Conservation (phyloP, 1,284 basidiomycete genomes). For the Leccinum griseonigrum region DNA sequence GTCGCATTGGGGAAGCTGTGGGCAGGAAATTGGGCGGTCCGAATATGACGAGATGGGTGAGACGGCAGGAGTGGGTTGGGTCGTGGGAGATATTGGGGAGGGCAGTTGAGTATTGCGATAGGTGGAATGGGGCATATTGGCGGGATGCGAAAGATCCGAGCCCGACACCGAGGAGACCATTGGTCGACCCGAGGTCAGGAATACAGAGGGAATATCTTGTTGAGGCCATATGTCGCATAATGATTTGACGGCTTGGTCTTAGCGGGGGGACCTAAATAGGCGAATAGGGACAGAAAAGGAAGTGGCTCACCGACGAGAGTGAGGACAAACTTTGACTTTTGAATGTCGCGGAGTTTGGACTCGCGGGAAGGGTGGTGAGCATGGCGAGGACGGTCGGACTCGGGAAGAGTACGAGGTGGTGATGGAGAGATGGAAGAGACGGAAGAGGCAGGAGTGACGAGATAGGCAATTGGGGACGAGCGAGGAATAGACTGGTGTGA, state of each 20-base stretch:
- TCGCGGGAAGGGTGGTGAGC: slow-evolving; percentile 27
- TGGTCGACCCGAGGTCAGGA: slow-evolving; percentile 44
- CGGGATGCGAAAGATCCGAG: slow-evolving; percentile 15
- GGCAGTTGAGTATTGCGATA: slow-evolving; percentile 44
- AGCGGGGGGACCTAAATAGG: slow-evolving; percentile 19
- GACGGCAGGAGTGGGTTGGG: slow-evolving; percentile 36
- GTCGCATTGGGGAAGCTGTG: slow-evolving; percentile 30
- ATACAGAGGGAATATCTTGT: slow-evolving; percentile 64
- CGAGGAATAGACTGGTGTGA: slow-evolving; percentile 34
- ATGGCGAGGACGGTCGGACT: slow-evolving; percentile 38
- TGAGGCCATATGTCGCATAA: slow-evolving; percentile 73
- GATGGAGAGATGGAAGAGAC: slow-evolving; percentile 40
- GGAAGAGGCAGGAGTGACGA: slow-evolving; percentile 51
- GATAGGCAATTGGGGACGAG: slow-evolving; percentile 46
- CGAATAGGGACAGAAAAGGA: slow-evolving; percentile 8
- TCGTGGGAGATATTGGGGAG: slow-evolving; percentile 43
- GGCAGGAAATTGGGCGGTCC: slow-evolving; percentile 16
- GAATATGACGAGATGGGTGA: slow-evolving; percentile 23
- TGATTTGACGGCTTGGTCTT: slow-evolving; percentile 75
- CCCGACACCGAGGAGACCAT: slow-evolving; percentile 24
- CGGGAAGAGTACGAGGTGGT: slow-evolving; percentile 34
- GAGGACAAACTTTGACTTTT: slow-evolving; percentile 62
- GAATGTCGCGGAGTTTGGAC: slow-evolving; percentile 44
- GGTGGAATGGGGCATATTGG: slow-evolving; percentile 18
- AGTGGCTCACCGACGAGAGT: slow-evolving; percentile 62